Conservation (phyloP, 352 stramenopile species). For the Globisporangium radiosum region DNA sequence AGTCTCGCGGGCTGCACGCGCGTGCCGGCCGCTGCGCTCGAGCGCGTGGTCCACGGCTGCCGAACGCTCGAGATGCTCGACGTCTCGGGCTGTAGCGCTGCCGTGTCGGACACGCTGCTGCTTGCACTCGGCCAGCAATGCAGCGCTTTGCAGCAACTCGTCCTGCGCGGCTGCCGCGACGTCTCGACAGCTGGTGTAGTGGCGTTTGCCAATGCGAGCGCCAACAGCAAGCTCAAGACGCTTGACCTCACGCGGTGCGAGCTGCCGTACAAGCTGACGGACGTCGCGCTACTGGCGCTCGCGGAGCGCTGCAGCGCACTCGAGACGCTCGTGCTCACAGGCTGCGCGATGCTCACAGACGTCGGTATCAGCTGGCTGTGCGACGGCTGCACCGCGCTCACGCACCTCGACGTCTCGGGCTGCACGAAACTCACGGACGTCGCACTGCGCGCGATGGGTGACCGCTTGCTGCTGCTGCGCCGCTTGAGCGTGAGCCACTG, state of each 20-base stretch:
- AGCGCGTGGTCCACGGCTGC: conserved; percentile 77
- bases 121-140: conserved; percentile 63
- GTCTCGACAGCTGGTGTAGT: conserved; percentile 85
- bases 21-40: conserved; percentile 70
- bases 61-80: conserved; percentile 61
- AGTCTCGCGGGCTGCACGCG: conserved; percentile 68
- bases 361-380: conserved; percentile 90
- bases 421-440: conserved; percentile 88
- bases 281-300: conserved; percentile 86
- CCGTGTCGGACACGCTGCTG: conserved; percentile 78
- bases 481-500: conserved; percentile 43
- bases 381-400: conserved; percentile 69
- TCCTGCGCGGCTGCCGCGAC: conserved; percentile 79
- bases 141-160: conserved; percentile 47
- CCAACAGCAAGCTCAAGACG: conserved; percentile 46
- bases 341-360: conserved; percentile 89
- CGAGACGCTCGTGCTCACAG: conserved; percentile 52
- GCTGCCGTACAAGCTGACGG: conserved; percentile 88
- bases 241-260: conserved; percentile 86
- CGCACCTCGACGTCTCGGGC: conserved; percentile 73
- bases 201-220: conserved; percentile 51
- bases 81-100: conserved; percentile 60
- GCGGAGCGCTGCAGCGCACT: conserved; percentile 48
- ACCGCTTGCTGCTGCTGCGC: conserved; percentile 58
- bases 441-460: conserved; percentile 75